Conservation (phyloP, 2,329 filamentous ascomycete species). For the Colletotrichum brevisporum region DNA sequence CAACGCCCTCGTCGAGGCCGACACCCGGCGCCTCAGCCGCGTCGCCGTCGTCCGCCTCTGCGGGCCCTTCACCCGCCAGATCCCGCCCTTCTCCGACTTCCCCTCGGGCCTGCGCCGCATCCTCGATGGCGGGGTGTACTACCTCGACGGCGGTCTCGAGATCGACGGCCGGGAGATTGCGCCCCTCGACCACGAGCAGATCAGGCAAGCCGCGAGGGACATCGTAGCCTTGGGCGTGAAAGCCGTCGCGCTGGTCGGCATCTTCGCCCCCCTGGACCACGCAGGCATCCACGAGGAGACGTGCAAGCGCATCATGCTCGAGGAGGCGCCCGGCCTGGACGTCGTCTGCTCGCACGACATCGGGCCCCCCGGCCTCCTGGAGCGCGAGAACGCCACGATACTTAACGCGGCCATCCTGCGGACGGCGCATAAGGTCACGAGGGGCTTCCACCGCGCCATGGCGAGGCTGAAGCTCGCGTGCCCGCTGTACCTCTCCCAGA, state of each 20-base stretch:
- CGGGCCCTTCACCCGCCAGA: slow-evolving; percentile 59
- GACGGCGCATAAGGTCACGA: slow-evolving; percentile 62
- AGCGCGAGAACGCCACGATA: slow-evolving; percentile 68
- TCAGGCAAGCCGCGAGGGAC: slow-evolving; percentile 49
- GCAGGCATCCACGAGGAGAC: slow-evolving; percentile 58
- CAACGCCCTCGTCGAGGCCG: slow-evolving; percentile 63
- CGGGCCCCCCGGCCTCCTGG: slow-evolving; percentile 59
- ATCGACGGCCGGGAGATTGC: slow-evolving; percentile 63
- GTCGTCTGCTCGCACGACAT: slow-evolving; percentile 61
- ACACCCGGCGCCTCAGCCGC: slow-evolving; percentile 56
- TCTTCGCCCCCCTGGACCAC: slow-evolving; percentile 63
- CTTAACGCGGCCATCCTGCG: slow-evolving; percentile 67
- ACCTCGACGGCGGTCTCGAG: slow-evolving; percentile 62
- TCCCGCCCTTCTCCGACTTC: slow-evolving; percentile 63
- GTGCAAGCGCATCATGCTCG: slow-evolving; percentile 53
- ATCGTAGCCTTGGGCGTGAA: slow-evolving; percentile 54
- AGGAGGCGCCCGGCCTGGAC: slow-evolving; percentile 51
- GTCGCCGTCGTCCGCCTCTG: slow-evolving; percentile 63
- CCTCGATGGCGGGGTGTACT: slow-evolving; percentile 57
- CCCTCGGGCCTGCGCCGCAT: slow-evolving; percentile 56
- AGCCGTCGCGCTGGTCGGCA: slow-evolving; percentile 58
- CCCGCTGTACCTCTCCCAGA: slow-evolving; percentile 65
- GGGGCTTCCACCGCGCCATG: slow-evolving; percentile 63
- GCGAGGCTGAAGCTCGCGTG: slow-evolving; percentile 56
- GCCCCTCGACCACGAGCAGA: slow-evolving; percentile 53